These are phyloP conservation scores for Backusella psychrophila DNA, from an alignment of 192 early-diverging fungal species.

Conservation along the genomic window DNA sequence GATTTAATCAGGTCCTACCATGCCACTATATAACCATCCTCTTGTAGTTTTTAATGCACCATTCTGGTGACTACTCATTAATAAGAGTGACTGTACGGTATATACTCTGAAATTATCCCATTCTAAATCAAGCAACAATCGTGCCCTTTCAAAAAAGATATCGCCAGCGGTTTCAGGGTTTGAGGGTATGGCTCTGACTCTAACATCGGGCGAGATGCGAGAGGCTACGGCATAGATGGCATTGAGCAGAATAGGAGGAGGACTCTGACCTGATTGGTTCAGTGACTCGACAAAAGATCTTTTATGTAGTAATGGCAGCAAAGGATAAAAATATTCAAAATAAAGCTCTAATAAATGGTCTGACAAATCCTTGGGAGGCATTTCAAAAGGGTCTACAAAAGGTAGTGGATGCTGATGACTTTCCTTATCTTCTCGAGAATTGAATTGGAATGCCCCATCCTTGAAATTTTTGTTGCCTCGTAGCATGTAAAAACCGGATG, in stretches of 20 bases:
- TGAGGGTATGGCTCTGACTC: constrained; percentile 41
- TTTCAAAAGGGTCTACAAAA: constrained; percentile 41
- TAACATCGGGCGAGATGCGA: constrained; percentile 41
- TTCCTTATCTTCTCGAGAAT: constrained; percentile 4
- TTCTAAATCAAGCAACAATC: constrained; percentile 30
- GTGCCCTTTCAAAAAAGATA: constrained; percentile 50
- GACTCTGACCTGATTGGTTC: neutral
- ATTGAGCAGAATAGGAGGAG: constrained; percentile 48
- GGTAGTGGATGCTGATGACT: neutral
- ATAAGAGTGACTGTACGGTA: constrained; percentile 33
- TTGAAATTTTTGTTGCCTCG: constrained; percentile 52
- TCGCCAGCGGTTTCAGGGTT: constrained; percentile 53
- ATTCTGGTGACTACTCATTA: constrained; percentile 36
- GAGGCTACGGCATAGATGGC: constrained; percentile 47
- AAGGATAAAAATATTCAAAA: constrained; percentile 66
- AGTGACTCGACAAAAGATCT: constrained; percentile 49
- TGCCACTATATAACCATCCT: constrained; percentile 37
- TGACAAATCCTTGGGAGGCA: constrained; percentile 62
- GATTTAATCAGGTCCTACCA: constrained; percentile 15
- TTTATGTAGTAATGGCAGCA: constrained; percentile 67
- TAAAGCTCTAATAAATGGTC: constrained; percentile 59
- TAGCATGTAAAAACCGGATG: constrained; percentile 73
- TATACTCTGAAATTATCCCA: constrained; percentile 32
- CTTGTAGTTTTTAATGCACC: constrained; percentile 26
- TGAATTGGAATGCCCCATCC: constrained; percentile 38